These are phyloP conservation scores for Casuarina cunninghamiana DNA, from an alignment of 306 rosid species.

Conservation along the genomic window DNA sequence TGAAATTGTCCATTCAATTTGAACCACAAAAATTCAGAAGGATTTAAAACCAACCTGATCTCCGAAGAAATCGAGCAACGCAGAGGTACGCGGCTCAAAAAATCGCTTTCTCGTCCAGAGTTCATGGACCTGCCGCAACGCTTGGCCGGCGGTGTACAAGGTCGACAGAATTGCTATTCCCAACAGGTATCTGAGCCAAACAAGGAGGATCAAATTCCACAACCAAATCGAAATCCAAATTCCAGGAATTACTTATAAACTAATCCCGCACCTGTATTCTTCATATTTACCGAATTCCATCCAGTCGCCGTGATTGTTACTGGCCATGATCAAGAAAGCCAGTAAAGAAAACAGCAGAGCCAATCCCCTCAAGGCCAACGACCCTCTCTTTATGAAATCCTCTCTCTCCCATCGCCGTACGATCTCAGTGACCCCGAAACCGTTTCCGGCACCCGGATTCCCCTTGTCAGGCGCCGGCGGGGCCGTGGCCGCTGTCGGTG, in stretches of 20 bases:
- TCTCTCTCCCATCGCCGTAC: conserved; percentile 65
- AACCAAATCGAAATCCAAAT: conserved; percentile 13
- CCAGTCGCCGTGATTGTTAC: conserved; percentile 66
- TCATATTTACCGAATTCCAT: conserved; percentile 55
- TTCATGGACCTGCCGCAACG: conserved; percentile 42
- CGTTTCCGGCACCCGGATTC: conserved; percentile 12
- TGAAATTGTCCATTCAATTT: neutral
- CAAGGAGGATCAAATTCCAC: neutral
- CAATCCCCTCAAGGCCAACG: conserved; percentile 50
- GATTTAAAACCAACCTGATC: conserved; percentile 59
- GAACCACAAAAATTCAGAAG: neutral
- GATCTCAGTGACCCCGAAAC: conserved; percentile 32
- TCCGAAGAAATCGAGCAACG: conserved; percentile 55
- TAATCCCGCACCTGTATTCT: conserved; percentile 7
- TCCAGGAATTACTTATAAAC: neutral
- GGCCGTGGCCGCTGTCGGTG: conserved; percentile 18
- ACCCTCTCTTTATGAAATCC: conserved; percentile 54
- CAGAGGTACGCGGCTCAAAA: conserved; percentile 31
- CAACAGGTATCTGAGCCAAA: conserved; percentile 54
- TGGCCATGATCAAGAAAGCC: conserved; percentile 56
- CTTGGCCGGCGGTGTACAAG: conserved; percentile 53
- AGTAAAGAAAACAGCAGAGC: conserved; percentile 61
- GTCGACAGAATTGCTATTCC: conserved; percentile 52
- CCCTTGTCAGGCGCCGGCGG: conserved; percentile 24
- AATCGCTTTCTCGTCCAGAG: conserved; percentile 33